Evolutionary conservation across 1,284 basidiomycete species (phyloP).

Genomic region (Laetiporus sulphureus): DNA sequence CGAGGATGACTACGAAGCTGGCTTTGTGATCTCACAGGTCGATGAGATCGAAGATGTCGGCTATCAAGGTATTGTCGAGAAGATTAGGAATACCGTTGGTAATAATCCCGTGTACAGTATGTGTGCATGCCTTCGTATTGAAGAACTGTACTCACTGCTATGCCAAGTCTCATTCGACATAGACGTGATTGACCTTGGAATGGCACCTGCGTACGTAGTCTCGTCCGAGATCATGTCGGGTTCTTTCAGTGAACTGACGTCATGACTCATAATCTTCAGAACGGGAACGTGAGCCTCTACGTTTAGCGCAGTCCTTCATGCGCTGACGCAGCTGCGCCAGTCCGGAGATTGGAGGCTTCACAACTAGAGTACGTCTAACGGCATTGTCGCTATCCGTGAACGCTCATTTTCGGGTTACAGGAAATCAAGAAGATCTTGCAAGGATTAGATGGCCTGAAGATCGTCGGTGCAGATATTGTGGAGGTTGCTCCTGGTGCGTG

Average conservation of each 20-base stretch:
- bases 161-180: slow-evolving; percentile 27
- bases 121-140: background rate
- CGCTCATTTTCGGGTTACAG: slow-evolving; percentile 10
- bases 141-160: slow-evolving; percentile 5
- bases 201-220: slow-evolving; percentile 30
- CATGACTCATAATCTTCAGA: slow-evolving; percentile 8
- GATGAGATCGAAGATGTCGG: slow-evolving; percentile 29
- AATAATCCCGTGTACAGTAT: slow-evolving; percentile 31
- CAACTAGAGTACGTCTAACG: slow-evolving; percentile 23
- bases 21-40: slow-evolving; percentile 28
- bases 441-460: slow-evolving; percentile 30
- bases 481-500: slow-evolving; percentile 29
- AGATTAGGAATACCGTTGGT: slow-evolving; percentile 27
- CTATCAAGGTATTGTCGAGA: slow-evolving; percentile 26
- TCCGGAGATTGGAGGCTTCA: slow-evolving; percentile 32
- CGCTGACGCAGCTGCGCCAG: too few relatives aligned
- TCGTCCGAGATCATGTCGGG: background rate
- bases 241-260: too few relatives aligned
- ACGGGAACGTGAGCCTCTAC: slow-evolving; percentile 28
- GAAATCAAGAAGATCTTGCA: slow-evolving; percentile 34
- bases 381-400: background rate
- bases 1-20: slow-evolving; percentile 25
- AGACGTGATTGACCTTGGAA: slow-evolving; percentile 30
- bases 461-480: slow-evolving; percentile 34
- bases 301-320: background rate